Evolutionary conservation across 2,329 filamentous ascomycete genomes (phyloP), one percentile per base, ranked within the genome.

Genomic region (Colletotrichum sublineola): DNA sequence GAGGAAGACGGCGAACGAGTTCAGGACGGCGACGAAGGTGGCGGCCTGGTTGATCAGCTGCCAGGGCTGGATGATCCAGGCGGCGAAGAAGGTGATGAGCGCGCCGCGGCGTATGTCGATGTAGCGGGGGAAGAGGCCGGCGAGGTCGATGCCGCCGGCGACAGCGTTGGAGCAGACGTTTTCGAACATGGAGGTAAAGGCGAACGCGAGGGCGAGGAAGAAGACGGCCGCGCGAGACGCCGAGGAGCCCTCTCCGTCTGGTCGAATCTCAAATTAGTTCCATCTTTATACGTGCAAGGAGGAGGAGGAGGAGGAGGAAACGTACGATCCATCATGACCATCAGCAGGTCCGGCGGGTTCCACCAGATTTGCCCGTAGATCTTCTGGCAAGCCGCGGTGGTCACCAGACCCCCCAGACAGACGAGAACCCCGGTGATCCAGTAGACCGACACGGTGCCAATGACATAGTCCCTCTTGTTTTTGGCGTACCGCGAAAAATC

Each of bases 141-240:
- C 77, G n/a, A 84, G 68, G 56, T 84, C 82, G n/a, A 84, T 81
- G 5, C 82, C 82, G 0, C 81, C 82, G 0, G 80, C 76, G 20
- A 83, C 73, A 0, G 80, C 81, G 42, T 84, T 83, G 1, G 79
- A 80, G 4, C 79, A 79, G 2, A 83, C 74, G 46, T 81, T 84
- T 63, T 79, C 79, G 33, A 81, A 81, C 40, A 84, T 75, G 64
- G 83, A 80, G 1, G 80, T 80, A 6, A 82, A 74, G n/a, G 78
- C 76, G 29, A 84, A 68, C 1, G 80, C 81, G 1, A 82, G 75
- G 0, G 82, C 81, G 1, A 80, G 77, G 73, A 84, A 83, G 76
- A 84, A 84, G 53, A 78, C 74, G 1, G 78, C 82, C 0, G 81
- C 81, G 1, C 82, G 79, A 0, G 81, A 80, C 0, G 79, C 80